Evolutionary conservation across 331 rosid species (phyloP).

Genomic region (Malus hybrid): DNA sequence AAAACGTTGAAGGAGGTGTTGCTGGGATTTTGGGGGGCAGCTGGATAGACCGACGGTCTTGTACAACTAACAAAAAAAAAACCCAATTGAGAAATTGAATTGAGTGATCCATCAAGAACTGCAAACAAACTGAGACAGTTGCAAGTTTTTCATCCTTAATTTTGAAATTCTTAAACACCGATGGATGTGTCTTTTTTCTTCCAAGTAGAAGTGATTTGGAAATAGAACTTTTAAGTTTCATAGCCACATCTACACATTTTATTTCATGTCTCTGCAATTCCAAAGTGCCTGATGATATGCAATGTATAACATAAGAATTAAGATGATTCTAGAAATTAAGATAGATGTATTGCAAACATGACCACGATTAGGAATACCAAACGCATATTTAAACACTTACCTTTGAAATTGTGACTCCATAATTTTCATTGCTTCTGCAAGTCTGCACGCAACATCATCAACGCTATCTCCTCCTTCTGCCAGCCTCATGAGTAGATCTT

Average conservation of each 20-base stretch:
- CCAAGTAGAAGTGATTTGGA: background rate
- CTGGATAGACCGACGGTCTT: too few relatives aligned
- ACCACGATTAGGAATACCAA: background rate
- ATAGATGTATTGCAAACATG: background rate
- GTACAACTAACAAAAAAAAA: background rate
- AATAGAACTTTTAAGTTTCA: background rate
- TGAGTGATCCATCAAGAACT: background rate
- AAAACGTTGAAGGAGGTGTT: too few relatives aligned
- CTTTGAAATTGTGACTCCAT: constrained; percentile 71
- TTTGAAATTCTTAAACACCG: background rate
- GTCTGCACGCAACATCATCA: constrained; percentile 72
- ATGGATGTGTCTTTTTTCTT: background rate
- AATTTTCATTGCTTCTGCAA: constrained; percentile 41
- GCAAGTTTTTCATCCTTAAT: background rate
- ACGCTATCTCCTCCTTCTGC: constrained; percentile 85
- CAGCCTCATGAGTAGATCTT: constrained; percentile 59
- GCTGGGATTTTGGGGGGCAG: too few relatives aligned
- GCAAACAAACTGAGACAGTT: background rate
- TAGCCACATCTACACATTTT: background rate
- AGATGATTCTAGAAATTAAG: background rate
- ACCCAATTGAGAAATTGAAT: too few relatives aligned
- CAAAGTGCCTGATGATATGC: background rate
- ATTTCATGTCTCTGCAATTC: background rate
- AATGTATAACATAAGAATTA: background rate
- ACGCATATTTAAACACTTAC: constrained; percentile 20